Conservation (phyloP, 192 early-diverging fungal species). For the Linnemannia exigua region DNA sequence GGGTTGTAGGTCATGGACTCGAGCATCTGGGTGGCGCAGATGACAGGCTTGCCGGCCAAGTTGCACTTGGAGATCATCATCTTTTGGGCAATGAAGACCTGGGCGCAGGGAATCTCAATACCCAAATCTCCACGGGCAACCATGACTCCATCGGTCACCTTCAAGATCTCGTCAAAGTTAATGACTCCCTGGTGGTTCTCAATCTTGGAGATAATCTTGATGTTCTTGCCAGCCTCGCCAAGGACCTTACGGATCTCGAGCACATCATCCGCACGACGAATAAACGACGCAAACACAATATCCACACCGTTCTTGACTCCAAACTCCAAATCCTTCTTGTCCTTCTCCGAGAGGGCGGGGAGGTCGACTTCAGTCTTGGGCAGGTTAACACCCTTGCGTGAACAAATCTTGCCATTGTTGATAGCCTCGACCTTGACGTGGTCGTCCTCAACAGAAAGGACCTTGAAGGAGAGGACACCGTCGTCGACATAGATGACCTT, state of each 20-base stretch:
- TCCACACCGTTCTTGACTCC: constrained; percentile 95
- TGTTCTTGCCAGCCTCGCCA: constrained; percentile 82
- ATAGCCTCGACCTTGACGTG: constrained; percentile 76
- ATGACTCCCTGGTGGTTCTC: constrained; percentile 97
- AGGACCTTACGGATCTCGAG: constrained; percentile 89
- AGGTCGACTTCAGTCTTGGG: constrained; percentile 94
- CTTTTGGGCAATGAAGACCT: constrained; percentile 95
- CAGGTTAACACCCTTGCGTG: constrained; percentile 96
- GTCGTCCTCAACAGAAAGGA: constrained; percentile 80
- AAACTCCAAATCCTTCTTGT: constrained; percentile 91
- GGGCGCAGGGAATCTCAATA: constrained; percentile 95
- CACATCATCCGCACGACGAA: constrained; percentile 93
- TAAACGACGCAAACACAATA: constrained; percentile 97
- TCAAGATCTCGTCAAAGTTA: constrained; percentile 99
- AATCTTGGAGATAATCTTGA: constrained; percentile 98
- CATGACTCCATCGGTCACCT: constrained; percentile 97
- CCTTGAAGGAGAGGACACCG: constrained; percentile 95
- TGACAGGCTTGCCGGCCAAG: constrained; percentile 95
- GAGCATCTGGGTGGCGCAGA: constrained; percentile 99
- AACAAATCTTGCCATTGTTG: constrained; percentile 90
- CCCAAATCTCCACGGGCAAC: constrained; percentile 98
- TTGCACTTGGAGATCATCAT: constrained; percentile 99
- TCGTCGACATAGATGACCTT: constrained; percentile 93
- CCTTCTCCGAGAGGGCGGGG: constrained; percentile 96
- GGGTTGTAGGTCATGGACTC: constrained; percentile 97